These are phyloP conservation scores for Heliamphora pulchella DNA, from an alignment of 179 eudicot genomes.

Conservation along the genomic window DNA sequence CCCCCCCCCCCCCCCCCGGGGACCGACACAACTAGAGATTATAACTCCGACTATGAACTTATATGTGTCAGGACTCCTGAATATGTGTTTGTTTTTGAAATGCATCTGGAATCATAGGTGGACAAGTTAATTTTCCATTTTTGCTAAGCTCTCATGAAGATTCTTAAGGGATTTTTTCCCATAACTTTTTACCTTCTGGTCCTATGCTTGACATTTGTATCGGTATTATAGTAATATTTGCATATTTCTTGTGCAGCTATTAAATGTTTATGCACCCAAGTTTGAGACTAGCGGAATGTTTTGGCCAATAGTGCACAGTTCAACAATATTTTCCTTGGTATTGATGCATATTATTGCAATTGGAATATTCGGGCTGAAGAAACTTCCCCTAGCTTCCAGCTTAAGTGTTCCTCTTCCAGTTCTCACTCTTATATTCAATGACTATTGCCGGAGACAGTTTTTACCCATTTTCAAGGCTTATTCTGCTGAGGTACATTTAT, in stretches of 20 bases:
- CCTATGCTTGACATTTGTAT: neutral
- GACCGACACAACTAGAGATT: neutral
- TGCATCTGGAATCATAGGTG: neutral
- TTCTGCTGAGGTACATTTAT: constrained; percentile 69
- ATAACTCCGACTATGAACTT: neutral
- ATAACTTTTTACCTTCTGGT: neutral
- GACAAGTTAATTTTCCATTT: constrained; percentile 2
- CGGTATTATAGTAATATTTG: neutral
- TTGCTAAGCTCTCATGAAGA: neutral
- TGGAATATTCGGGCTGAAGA: constrained; percentile 75
- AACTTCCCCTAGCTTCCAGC: constrained; percentile 68
- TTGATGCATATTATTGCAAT: constrained; percentile 85
- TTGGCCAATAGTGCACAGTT: constrained; percentile 80
- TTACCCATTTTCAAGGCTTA: constrained; percentile 64
- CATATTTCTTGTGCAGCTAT: constrained; percentile 48
- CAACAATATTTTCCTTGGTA: constrained; percentile 64
- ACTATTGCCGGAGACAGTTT: constrained; percentile 70
- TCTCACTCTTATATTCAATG: constrained; percentile 72
- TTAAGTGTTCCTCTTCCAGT: constrained; percentile 65
- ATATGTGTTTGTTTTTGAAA: constrained; percentile 7
- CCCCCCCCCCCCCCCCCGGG: neutral
- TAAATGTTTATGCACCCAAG: constrained; percentile 73
- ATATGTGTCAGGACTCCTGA: neutral
- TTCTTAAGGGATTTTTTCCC: neutral
- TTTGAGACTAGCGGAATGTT: constrained; percentile 72